These are phyloP conservation scores for Termitomyces eurrhizus DNA, from an alignment of 768 basidiomycete genomes.

Conservation along the genomic window DNA sequence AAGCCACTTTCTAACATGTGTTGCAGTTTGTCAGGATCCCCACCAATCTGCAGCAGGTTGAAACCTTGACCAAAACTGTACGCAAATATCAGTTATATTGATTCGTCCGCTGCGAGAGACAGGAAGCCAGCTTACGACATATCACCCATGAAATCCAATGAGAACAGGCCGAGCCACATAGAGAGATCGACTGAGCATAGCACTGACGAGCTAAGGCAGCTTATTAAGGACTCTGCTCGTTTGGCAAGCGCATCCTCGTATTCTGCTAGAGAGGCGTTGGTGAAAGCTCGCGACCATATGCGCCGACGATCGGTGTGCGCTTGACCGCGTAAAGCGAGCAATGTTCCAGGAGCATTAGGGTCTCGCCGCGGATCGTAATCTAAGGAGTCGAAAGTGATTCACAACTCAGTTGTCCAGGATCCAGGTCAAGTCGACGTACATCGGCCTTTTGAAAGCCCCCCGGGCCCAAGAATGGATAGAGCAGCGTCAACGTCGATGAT, in stretches of 20 bases:
- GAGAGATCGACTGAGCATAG: constrained; percentile 23
- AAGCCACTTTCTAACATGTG: constrained; percentile 16
- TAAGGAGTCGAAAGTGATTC: background rate
- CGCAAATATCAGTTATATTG: background rate
- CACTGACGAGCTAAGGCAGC: constrained; percentile 16
- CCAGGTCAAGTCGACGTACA: constrained; percentile 29
- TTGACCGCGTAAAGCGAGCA: constrained; percentile 12
- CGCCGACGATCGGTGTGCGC: constrained; percentile 29
- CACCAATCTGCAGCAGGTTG: constrained; percentile 33
- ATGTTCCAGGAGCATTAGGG: constrained; percentile 15
- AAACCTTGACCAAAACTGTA: constrained; percentile 32
- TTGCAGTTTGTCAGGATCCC: constrained; percentile 22
- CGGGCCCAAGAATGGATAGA: constrained; percentile 38
- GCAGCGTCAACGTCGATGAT: constrained; percentile 39
- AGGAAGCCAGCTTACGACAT: constrained; percentile 28
- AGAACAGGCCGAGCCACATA: constrained; percentile 32
- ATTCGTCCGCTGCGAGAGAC: background rate
- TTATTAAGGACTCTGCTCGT: constrained; percentile 28
- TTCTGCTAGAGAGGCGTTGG: constrained; percentile 31
- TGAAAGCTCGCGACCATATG: constrained; percentile 42
- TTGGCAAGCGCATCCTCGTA: constrained; percentile 31
- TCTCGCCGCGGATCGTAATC: constrained; percentile 17
- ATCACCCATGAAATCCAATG: constrained; percentile 40
- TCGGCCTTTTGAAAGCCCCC: constrained; percentile 50
- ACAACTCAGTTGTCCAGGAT: background rate